phyloP scores from a whole-genome alignment of 2,329 filamentous ascomycete genomes.

The Hypoxylon sp. region DNA sequence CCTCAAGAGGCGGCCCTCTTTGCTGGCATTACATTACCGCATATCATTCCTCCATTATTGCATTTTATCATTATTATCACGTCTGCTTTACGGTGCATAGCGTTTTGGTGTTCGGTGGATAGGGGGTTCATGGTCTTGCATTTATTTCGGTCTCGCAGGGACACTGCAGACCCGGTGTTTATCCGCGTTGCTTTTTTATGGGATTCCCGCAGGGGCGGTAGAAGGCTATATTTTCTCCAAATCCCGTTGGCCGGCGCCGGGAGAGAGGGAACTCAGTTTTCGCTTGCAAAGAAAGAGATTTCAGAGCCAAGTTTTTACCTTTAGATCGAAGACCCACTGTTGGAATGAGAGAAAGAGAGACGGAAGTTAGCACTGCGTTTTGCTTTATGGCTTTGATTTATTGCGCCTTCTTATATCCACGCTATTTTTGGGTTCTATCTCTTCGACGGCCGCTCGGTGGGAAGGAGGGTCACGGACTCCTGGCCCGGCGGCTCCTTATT shows the following conservation, averaged over 20 bases:
- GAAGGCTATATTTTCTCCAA: conserved; percentile 15
- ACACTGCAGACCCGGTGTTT: conserved; percentile 12
- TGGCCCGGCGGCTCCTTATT: conserved; percentile 14
- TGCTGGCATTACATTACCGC: conserved; percentile 34
- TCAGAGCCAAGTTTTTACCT: conserved; percentile 27
- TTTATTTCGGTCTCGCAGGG: conserved; percentile 25
- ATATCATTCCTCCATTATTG: conserved; percentile 38
- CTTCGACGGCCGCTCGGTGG: conserved; percentile 18
- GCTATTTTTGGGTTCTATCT: conserved; percentile 11
- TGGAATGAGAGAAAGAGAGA: conserved; percentile 33
- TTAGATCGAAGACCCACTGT: conserved; percentile 36
- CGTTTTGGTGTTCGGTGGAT: conserved; percentile 49
- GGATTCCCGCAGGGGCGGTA: conserved; percentile 7
- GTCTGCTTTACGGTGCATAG: conserved; percentile 50
- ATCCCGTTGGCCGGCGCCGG: conserved; percentile 16
- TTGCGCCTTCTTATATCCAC: conserved; percentile 26
- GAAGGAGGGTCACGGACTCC: conserved; percentile 17
- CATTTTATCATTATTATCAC: conserved; percentile 45
- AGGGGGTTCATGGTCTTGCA: conserved; percentile 42
- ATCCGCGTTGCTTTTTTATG: neutral
- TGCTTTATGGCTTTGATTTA: conserved; percentile 16
- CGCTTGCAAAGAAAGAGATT: conserved; percentile 35
- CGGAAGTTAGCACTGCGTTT: neutral
- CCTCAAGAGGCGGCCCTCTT: conserved; percentile 22
- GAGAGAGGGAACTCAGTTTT: conserved; percentile 21